phyloP scores from a whole-genome alignment of 2,329 filamentous ascomycete species.

The Colletotrichum sp. region DNA sequence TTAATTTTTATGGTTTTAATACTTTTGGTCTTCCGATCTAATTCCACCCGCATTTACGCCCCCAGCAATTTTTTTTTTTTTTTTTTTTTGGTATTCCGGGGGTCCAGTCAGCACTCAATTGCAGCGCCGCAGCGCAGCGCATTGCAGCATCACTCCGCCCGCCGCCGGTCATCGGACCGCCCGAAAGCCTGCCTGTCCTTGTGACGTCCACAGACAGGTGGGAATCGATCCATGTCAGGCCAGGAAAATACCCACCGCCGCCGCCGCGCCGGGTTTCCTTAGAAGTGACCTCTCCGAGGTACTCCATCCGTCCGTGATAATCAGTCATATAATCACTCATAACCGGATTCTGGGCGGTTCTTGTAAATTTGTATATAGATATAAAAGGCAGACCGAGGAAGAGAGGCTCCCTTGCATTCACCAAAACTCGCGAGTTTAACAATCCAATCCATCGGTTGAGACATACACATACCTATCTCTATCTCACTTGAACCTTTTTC shows the following conservation, averaged over 20 bases:
- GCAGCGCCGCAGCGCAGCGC: background rate
- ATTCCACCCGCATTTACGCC: too few species aligned
- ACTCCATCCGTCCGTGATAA: conserved; percentile 6
- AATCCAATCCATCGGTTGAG: background rate
- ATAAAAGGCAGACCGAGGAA: background rate
- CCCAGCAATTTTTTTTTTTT: too few species aligned
- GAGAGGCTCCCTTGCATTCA: background rate
- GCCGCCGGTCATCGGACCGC: conserved; percentile 19
- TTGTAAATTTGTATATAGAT: background rate
- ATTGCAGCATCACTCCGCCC: background rate
- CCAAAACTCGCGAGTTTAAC: background rate
- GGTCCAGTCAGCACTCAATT: background rate
- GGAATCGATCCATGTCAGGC: conserved; percentile 18
- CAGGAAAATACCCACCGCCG: background rate
- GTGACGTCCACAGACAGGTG: background rate
- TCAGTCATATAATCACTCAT: conserved; percentile 3
- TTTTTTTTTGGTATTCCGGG: too few species aligned
- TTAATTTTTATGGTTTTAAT: too few species aligned
- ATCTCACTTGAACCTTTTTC: background rate
- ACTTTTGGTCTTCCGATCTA: too few species aligned
- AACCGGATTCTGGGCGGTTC: background rate
- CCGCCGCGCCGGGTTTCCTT: background rate
- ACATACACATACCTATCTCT: background rate
- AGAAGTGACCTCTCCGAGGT: background rate
- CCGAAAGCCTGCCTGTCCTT: background rate